Percentiles rank a stretch among this genome's conserved stretches.
These are phyloP conservation scores for Xylogone sp. DNA, from an alignment of 2,329 filamentous ascomycete genomes.

Conservation along the genomic window DNA sequence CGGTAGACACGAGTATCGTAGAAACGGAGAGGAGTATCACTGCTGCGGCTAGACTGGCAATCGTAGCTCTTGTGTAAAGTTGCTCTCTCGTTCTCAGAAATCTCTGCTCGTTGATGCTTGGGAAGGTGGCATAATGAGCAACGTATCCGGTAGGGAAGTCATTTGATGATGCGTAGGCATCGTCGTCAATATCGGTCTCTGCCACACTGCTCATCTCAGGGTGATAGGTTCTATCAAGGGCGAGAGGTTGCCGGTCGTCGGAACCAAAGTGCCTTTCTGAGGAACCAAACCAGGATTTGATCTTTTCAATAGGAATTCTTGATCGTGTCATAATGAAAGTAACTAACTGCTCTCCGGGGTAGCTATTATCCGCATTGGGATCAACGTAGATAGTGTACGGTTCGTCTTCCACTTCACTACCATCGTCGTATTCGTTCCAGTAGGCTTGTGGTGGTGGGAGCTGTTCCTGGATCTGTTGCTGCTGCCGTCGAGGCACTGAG, in stretches of 20 bases:
- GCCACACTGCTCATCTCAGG: constrained; percentile 13
- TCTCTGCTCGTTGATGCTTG: constrained; percentile 48
- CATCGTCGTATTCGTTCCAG: constrained; percentile 87
- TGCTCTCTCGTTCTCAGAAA: constrained; percentile 48
- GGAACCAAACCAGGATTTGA: constrained; percentile 45
- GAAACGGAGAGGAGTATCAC: constrained; percentile 63
- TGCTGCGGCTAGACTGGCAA: constrained; percentile 54
- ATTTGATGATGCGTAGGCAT: constrained; percentile 48
- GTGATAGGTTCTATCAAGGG: constrained; percentile 20
- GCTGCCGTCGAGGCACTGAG: constrained; percentile 11
- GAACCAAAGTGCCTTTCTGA: constrained; percentile 12
- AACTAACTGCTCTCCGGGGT: constrained; percentile 51
- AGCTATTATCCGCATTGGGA: constrained; percentile 55
- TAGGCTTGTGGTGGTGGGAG: constrained; percentile 40
- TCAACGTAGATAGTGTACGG: constrained; percentile 73
- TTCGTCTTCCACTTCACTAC: constrained; percentile 61
- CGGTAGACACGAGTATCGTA: constrained; percentile 62
- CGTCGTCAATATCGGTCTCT: constrained; percentile 40
- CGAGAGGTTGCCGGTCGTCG: constrained; percentile 20
- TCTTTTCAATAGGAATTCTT: constrained; percentile 44
- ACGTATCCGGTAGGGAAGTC: constrained; percentile 49
- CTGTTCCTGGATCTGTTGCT: constrained; percentile 7
- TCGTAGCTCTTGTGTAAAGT: constrained; percentile 50
- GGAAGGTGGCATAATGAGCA: constrained; percentile 49
- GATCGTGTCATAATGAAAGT: constrained; percentile 47